phyloP scores from a whole-genome alignment of 1,139 yeast species.

The Nakaseomyces delphensis region DNA sequence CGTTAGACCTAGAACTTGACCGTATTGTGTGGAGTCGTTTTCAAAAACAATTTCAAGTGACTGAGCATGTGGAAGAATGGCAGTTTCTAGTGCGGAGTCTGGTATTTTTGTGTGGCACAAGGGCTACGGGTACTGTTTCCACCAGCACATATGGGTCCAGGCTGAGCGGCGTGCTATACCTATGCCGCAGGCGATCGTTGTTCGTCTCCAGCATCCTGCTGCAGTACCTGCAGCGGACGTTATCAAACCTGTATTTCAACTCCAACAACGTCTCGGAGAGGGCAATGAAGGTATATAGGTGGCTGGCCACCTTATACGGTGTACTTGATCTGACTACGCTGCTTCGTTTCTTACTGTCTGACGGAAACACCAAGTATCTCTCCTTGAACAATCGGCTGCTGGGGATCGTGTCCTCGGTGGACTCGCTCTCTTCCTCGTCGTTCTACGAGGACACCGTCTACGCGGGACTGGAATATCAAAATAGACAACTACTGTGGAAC shows the following conservation, averaged over 20 bases:
- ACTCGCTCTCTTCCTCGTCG: slow-evolving; percentile 8
- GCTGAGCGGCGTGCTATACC: slow-evolving; percentile 18
- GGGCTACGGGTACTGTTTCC: neutral
- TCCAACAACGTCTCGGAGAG: neutral
- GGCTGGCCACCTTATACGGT: slow-evolving; percentile 10
- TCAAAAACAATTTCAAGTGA: slow-evolving; percentile 10
- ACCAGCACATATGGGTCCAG: slow-evolving; percentile 24
- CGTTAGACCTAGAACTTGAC: slow-evolving; percentile 19
- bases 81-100: slow-evolving; percentile 17
- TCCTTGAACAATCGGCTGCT: slow-evolving; percentile 10
- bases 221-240: slow-evolving; percentile 11
- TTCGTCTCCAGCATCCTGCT: slow-evolving; percentile 15
- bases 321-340: slow-evolving; percentile 15
- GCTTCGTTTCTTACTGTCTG: slow-evolving; percentile 12
- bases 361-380: slow-evolving; percentile 13
- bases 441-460: slow-evolving; percentile 19
- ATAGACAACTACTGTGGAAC: slow-evolving; percentile 28
- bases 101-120: slow-evolving; percentile 17
- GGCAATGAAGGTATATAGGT: slow-evolving; percentile 9
- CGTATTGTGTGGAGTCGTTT: slow-evolving; percentile 14
- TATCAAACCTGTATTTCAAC: slow-evolving; percentile 12
- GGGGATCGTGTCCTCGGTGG: slow-evolving; percentile 1
- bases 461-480: slow-evolving; percentile 23
- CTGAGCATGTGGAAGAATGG: slow-evolving; percentile 15
- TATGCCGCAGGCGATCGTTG: slow-evolving; percentile 13